Percentiles rank a stretch among this genome's conserved stretches.
Conservation (phyloP, 768 basidiomycete species). For the Amanita muscaria region DNA sequence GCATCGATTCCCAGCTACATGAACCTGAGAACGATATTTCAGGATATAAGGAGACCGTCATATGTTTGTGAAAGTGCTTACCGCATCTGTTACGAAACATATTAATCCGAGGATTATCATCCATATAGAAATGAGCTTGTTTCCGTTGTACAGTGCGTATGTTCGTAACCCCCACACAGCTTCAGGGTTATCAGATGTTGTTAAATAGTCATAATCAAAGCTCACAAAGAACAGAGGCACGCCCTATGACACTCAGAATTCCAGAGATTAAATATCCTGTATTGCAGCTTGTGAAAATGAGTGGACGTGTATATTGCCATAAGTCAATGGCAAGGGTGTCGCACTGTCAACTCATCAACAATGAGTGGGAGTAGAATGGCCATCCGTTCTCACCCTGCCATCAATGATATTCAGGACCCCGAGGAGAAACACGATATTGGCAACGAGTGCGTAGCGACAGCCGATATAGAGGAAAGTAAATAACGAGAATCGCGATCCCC, state of each 20-base stretch:
- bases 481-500: conserved; percentile 18
- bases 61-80: conserved; percentile 6
- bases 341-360: no score
- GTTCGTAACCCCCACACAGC: conserved; percentile 12
- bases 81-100: conserved; percentile 18
- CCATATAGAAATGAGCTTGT: conserved; percentile 12
- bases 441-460: conserved; percentile 20
- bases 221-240: conserved; percentile 21
- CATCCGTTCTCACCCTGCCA: no score
- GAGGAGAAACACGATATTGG: conserved; percentile 22
- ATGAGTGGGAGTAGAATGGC: no score
- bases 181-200: background rate
- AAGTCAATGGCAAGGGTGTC: no score
- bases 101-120: conserved; percentile 15
- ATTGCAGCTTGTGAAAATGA: conserved; percentile 17
- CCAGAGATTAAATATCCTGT: conserved; percentile 20
- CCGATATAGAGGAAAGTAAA: conserved; percentile 21
- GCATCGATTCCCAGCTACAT: background rate
- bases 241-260: conserved; percentile 22
- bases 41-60: background rate
- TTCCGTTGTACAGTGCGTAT: conserved; percentile 17
- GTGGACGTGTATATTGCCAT: no score
- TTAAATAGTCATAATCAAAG: background rate
- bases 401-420: conserved; percentile 14
- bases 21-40: no score